Conservation (phyloP, 352 stramenopile species). For the Proteromonas lacertae region DNA sequence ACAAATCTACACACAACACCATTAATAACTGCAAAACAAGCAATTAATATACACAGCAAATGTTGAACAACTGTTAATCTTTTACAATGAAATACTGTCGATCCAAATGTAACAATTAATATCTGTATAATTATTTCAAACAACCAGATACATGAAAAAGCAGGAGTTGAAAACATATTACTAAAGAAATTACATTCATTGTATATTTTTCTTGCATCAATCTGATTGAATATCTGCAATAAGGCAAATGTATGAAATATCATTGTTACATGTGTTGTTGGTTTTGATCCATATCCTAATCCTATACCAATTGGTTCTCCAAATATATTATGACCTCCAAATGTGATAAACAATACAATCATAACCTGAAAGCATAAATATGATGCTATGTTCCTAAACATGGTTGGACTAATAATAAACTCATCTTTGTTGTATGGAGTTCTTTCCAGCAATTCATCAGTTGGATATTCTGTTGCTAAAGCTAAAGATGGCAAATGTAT, state of each 20-base stretch:
- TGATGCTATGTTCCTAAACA: constrained; percentile 43
- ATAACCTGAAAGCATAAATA: constrained; percentile 32
- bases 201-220: constrained; percentile 48
- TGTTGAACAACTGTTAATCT: no score
- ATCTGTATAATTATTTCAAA: no score
- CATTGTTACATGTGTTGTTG: constrained; percentile 77
- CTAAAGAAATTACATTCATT: constrained; percentile 62
- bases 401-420: constrained; percentile 33
- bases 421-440: constrained; percentile 31
- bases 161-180: no score
- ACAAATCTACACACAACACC: no score
- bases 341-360: constrained; percentile 31
- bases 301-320: neutral
- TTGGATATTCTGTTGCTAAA: constrained; percentile 46
- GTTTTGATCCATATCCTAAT: no score
- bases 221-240: constrained; percentile 60
- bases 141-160: no score
- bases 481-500: constrained; percentile 45
- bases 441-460: constrained; percentile 27
- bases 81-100: no score
- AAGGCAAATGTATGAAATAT: constrained; percentile 88
- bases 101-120: no score
- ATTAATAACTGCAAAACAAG: no score
- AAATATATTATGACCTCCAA: constrained; percentile 2
- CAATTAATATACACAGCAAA: no score